Conservation (phyloP, 2,329 filamentous ascomycete genomes). For the Colletotrichum sp. region DNA sequence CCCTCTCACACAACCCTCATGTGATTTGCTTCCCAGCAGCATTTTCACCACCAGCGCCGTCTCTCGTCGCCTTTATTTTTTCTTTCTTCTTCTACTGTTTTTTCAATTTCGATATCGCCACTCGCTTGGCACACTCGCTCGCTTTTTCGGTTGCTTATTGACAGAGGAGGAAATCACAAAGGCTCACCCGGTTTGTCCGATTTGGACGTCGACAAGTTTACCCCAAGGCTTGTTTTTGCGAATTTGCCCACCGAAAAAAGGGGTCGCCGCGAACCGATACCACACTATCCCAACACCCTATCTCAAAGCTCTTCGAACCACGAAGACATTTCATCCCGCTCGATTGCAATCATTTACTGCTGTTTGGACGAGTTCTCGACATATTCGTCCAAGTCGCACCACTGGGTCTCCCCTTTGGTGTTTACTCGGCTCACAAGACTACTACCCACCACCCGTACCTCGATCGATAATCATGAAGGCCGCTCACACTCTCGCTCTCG, state of each 20-base stretch:
- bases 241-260: conserved; percentile 12
- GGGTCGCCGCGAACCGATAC: neutral
- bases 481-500: conserved; percentile 24
- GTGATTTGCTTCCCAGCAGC: conserved; percentile 24
- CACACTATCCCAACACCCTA: neutral
- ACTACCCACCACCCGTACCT: neutral
- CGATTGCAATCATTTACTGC: neutral
- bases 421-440: neutral
- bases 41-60: neutral
- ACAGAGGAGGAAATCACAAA: conserved; percentile 3
- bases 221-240: neutral
- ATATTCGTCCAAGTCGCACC: neutral
- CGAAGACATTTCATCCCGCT: neutral
- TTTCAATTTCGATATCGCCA: neutral
- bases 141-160: neutral
- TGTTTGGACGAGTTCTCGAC: neutral
- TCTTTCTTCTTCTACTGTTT: neutral
- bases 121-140: conserved; percentile 16
- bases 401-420: neutral
- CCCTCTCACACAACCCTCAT: neutral
- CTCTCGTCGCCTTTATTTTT: neutral
- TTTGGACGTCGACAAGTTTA: neutral
- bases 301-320: neutral
- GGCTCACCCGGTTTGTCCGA: neutral
- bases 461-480: conserved; percentile 18